Conservation (phyloP, 179 eudicot genomes). For the Corrigiola litoralis region DNA sequence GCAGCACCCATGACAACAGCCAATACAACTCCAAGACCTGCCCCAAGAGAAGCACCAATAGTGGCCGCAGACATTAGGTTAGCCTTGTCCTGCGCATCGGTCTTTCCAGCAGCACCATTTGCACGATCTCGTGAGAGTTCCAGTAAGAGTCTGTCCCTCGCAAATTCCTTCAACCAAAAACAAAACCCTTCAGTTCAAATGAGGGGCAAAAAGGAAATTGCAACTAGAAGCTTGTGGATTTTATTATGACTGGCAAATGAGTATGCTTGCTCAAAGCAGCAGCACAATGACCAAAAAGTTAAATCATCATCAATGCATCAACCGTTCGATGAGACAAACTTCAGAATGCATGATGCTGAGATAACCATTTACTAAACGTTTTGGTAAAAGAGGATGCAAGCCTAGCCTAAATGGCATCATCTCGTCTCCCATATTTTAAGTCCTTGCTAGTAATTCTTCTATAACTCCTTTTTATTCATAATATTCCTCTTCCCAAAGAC, state of each 20-base stretch:
- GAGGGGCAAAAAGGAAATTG: neutral
- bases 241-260: neutral
- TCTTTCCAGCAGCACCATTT: conserved; percentile 35
- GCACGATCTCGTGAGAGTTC: conserved; percentile 54
- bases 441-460: too few relatives aligned
- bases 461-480: too few relatives aligned
- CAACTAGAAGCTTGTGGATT: neutral
- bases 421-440: too few relatives aligned
- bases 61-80: conserved; percentile 69
- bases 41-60: conserved; percentile 89
- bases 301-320: neutral
- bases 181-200: neutral
- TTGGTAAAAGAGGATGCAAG: too few relatives aligned
- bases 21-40: conserved; percentile 83
- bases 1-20: conserved; percentile 98
- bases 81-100: conserved; percentile 54
- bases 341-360: neutral
- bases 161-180: conserved; percentile 52
- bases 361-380: neutral
- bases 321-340: neutral
- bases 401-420: too few relatives aligned
- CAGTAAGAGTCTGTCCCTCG: conserved; percentile 54
- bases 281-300: neutral
- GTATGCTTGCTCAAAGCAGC: neutral
- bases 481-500: too few relatives aligned